Evolutionary conservation across 2,329 filamentous ascomycete genomes (phyloP), one percentile per base, ranked within the genome.

Genomic region (Colletotrichum cuscutae): DNA sequence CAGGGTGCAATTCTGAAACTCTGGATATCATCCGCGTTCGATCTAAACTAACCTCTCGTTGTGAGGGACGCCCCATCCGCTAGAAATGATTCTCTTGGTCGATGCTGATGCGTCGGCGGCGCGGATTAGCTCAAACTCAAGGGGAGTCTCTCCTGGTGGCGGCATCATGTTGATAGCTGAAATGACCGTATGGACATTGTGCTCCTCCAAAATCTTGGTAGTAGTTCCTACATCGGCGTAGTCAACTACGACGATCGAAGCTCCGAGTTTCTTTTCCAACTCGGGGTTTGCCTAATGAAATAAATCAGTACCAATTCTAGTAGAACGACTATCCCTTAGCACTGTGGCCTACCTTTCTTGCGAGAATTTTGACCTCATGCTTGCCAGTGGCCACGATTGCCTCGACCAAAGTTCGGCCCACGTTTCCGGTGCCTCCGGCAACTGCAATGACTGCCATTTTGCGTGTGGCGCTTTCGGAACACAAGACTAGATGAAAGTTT

Each of bases 401-500:
- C 22, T 88, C 85, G 24, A 88, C 83, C 35, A 89, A 80, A 1
- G 85, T 82, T 22, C 81, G 82, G 13, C 86, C 86, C 1, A 88
- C 77, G n/a, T 79, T 79, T 28, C 86, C 85, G 1, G 82, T 84
- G 15, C 86, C 86, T 61, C 86, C 86, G 5, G 84, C 84, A 19
- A 88, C 81, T 62, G 84, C 86, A 52, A 88, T 79, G 24, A 82
- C 77, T 15, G 58, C 63, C 73, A 74, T 74, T 28, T 52, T 58
- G 19, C 15, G 35, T 6, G 24, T 11, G 12, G 37, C 42, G 11
- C 28, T 59, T 42, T 8, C 2, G 12, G 15, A 22, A 46, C 6
- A 8, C 15, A 19, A 12, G 7, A 26, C 4, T 60, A 4, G 19
- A 22, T 3, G 13, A 11, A 32, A 19, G 2, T n/a, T 1, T 11